Evolutionary conservation across 768 basidiomycete species (phyloP).

Genomic region (Nidularia sp.): DNA sequence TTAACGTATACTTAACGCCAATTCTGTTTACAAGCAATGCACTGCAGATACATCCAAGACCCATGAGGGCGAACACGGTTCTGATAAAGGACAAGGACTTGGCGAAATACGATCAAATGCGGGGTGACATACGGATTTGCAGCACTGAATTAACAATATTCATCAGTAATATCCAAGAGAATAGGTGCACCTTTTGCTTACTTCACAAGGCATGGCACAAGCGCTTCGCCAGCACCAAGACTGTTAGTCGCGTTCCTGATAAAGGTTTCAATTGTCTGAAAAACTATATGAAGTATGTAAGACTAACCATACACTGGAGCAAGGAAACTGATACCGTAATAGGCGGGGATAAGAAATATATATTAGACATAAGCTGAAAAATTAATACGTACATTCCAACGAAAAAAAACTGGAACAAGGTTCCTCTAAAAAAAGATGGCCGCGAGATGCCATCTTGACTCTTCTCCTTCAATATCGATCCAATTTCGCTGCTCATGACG

Average conservation of each 20-base stretch:
- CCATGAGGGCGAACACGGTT: slow-evolving; percentile 11
- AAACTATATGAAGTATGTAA: not conserved
- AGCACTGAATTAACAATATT: slow-evolving; percentile 1
- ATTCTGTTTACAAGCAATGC: slow-evolving; percentile 10
- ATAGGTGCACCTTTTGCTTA: not conserved
- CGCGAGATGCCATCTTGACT: not conserved
- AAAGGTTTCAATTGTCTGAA: not conserved
- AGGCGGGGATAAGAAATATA: not conserved
- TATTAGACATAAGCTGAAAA: not conserved
- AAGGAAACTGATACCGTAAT: not conserved
- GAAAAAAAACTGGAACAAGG: slow-evolving; percentile 8
- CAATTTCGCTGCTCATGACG: not conserved
- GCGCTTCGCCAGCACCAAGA: slow-evolving; percentile 11
- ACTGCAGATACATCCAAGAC: slow-evolving; percentile 11
- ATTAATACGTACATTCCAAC: slow-evolving; percentile 6
- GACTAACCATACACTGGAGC: not conserved
- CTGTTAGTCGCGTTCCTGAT: slow-evolving; percentile 11
- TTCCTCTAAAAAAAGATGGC: slow-evolving; percentile 6
- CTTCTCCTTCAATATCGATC: not conserved
- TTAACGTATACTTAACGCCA: slow-evolving; percentile 10
- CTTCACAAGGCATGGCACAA: slow-evolving; percentile 12
- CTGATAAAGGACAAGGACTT: not conserved
- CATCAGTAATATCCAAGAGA: not conserved
- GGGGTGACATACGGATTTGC: slow-evolving; percentile 6
- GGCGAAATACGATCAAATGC: not conserved